Conservation (phyloP, 768 basidiomycete species). For the Amyloporia xantha region DNA sequence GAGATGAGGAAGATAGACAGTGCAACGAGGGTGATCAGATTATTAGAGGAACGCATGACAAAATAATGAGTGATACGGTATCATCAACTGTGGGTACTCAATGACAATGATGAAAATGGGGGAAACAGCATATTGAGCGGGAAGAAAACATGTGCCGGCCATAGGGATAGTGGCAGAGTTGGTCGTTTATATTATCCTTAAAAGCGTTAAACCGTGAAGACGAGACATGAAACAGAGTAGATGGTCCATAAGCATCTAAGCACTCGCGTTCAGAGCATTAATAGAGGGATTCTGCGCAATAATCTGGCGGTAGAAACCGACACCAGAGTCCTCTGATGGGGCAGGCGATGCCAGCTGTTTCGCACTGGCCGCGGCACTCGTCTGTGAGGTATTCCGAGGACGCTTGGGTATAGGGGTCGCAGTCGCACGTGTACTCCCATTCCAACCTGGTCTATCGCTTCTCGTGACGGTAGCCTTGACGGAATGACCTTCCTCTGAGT, state of each 20-base stretch:
- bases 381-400: constrained; percentile 66
- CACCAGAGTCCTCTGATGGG: constrained; percentile 76
- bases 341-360: constrained; percentile 61
- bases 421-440: constrained; percentile 43
- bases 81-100: constrained; percentile 24
- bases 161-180: constrained; percentile 21
- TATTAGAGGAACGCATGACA: constrained; percentile 17
- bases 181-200: constrained; percentile 22
- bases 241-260: constrained; percentile 16
- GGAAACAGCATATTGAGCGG: constrained; percentile 23
- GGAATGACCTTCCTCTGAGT: too few relatives aligned
- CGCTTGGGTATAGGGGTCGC: constrained; percentile 42
- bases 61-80: constrained; percentile 27
- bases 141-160: constrained; percentile 14
- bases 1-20: constrained; percentile 14
- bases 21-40: constrained; percentile 18
- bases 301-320: constrained; percentile 78
- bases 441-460: constrained; percentile 54
- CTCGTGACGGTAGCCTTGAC: constrained; percentile 63
- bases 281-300: constrained; percentile 70
- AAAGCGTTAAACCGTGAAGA: constrained; percentile 18
- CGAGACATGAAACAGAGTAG: constrained; percentile 4
- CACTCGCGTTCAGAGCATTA: constrained; percentile 28
- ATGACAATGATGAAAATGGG: constrained; percentile 15
- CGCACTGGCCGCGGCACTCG: constrained; percentile 47